Percentiles rank a stretch among this genome's conserved stretches.
Evolutionary conservation across 768 basidiomycete species (phyloP).

Genomic region (Pleurotus giganteus): DNA sequence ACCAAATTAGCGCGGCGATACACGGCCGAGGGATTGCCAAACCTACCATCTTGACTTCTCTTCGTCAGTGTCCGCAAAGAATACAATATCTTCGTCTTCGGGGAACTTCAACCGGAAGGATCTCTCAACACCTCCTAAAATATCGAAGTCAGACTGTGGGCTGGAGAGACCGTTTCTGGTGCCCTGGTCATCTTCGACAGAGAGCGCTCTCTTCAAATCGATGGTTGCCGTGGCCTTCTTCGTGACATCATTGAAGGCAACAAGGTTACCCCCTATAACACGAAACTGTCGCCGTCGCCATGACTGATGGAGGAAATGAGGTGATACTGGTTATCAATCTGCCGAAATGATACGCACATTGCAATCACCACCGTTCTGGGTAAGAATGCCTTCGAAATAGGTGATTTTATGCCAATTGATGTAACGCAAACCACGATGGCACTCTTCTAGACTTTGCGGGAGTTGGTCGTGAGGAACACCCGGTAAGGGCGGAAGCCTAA

Average conservation of each 20-base stretch:
- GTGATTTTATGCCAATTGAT: slow-evolving; percentile 94
- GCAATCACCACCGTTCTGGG: slow-evolving; percentile 93
- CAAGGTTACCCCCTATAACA: slow-evolving; percentile 79
- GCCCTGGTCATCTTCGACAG: slow-evolving; percentile 76
- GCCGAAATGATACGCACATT: slow-evolving; percentile 48
- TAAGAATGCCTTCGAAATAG: slow-evolving; percentile 89
- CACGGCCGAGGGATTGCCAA: neutral
- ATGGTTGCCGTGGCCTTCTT: slow-evolving; percentile 90
- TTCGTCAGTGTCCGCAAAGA: slow-evolving; percentile 88
- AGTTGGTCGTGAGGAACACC: slow-evolving; percentile 74
- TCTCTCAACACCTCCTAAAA: slow-evolving; percentile 68
- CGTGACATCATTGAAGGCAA: slow-evolving; percentile 92
- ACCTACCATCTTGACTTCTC: slow-evolving; percentile 86
- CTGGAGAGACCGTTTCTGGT: slow-evolving; percentile 42
- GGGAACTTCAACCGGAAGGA: slow-evolving; percentile 86
- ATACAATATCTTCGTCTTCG: slow-evolving; percentile 74
- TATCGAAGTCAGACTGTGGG: slow-evolving; percentile 58
- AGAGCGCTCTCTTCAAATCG: slow-evolving; percentile 79
- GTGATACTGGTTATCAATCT: slow-evolving; percentile 9
- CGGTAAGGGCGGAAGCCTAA: slow-evolving; percentile 87
- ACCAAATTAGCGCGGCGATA: neutral
- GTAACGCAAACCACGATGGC: slow-evolving; percentile 81
- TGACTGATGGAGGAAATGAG: slow-evolving; percentile 43
- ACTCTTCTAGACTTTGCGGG: slow-evolving; percentile 92
- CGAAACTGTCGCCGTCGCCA: slow-evolving; percentile 83